Percentiles rank a stretch among this genome's conserved stretches.
These are phyloP conservation scores for Rhynchosporium graminicola DNA, from an alignment of 2,329 filamentous ascomycete species.

Conservation along the genomic window DNA sequence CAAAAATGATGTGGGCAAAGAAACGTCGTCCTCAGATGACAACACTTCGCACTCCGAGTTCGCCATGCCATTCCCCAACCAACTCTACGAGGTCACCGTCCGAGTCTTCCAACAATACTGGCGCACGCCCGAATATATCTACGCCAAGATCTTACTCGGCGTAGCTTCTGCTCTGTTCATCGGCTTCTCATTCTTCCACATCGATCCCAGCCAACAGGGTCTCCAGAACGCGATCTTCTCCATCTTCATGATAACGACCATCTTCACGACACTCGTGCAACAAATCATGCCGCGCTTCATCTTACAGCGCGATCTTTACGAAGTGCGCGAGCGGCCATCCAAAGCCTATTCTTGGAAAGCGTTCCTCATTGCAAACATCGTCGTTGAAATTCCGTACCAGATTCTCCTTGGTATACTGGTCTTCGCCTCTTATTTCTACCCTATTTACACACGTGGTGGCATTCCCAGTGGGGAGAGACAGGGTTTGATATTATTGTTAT, in stretches of 20 bases:
- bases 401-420: constrained; percentile 72
- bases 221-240: constrained; percentile 72
- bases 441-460: constrained; percentile 66
- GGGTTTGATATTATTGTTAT: constrained; percentile 73
- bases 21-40: constrained; percentile 59
- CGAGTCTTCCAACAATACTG: constrained; percentile 79
- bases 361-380: constrained; percentile 50
- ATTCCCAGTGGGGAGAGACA: constrained; percentile 36
- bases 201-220: constrained; percentile 61
- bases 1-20: constrained; percentile 44
- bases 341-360: constrained; percentile 43
- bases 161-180: constrained; percentile 56
- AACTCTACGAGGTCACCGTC: constrained; percentile 64
- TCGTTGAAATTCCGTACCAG: constrained; percentile 86
- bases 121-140: constrained; percentile 75
- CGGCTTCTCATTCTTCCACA: constrained; percentile 67
- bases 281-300: constrained; percentile 73
- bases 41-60: constrained; percentile 61
- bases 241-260: constrained; percentile 70
- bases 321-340: constrained; percentile 46
- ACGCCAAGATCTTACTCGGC: constrained; percentile 65
- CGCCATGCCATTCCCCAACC: constrained; percentile 69
- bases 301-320: constrained; percentile 67
- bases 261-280: constrained; percentile 66
- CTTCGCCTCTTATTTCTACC: constrained; percentile 81